These are phyloP conservation scores for Pichia eremophila DNA, from an alignment of 805 yeast genomes.

Conservation along the genomic window DNA sequence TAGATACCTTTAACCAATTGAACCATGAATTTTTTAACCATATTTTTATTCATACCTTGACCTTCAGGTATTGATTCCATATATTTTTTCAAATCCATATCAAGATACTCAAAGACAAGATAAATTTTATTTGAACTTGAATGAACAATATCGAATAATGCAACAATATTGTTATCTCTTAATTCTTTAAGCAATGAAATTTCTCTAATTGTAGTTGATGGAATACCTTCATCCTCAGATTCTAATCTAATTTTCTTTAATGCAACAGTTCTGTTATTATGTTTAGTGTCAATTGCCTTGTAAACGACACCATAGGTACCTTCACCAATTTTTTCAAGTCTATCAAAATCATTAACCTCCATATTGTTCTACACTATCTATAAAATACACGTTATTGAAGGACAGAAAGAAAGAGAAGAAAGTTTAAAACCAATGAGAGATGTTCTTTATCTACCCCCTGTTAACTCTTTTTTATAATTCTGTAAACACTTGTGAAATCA, in stretches of 20 bases:
- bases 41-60: constrained; percentile 77
- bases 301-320: constrained; percentile 98
- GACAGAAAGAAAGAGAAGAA: too few relatives aligned
- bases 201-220: constrained; percentile 95
- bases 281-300: constrained; percentile 83
- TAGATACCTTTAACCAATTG: constrained; percentile 86
- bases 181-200: constrained; percentile 89
- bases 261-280: constrained; percentile 91
- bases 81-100: constrained; percentile 88
- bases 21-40: constrained; percentile 89
- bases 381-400: too few relatives aligned
- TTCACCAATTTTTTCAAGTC: constrained; percentile 94
- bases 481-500: too few relatives aligned
- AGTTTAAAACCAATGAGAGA: too few relatives aligned
- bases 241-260: constrained; percentile 90
- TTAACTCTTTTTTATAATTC: too few relatives aligned
- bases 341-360: constrained; percentile 84
- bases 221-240: constrained; percentile 97
- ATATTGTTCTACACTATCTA: constrained; percentile 31
- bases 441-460: too few relatives aligned
- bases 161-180: constrained; percentile 86
- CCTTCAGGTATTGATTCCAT: constrained; percentile 94
- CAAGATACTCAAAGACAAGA: constrained; percentile 87
- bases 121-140: constrained; percentile 88
- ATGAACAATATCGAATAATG: constrained; percentile 89